Evolutionary conservation across 2,329 filamentous ascomycete species (phyloP).

Genomic region (Fusarium austroafricanum): DNA sequence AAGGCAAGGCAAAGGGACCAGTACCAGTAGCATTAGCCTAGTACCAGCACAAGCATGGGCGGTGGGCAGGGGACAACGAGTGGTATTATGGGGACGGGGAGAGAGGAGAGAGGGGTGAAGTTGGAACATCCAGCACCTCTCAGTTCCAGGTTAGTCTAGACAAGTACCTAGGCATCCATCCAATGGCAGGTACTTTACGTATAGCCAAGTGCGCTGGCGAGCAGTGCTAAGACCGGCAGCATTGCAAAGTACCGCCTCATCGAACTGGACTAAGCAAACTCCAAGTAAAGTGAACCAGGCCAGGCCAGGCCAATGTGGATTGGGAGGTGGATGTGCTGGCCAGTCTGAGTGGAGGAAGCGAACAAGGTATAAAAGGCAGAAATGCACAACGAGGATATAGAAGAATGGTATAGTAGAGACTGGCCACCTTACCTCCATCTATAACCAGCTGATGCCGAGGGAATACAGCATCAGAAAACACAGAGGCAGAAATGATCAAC

Average conservation of each 20-base stretch:
- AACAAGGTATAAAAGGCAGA: slow-evolving; percentile 3
- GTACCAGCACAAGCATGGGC: slow-evolving; percentile 13
- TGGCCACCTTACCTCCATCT: too few relatives aligned
- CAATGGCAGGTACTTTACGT: slow-evolving; percentile 13
- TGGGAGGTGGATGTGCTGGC: slow-evolving; percentile 20
- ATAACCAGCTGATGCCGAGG: not conserved
- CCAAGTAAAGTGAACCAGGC: slow-evolving; percentile 16
- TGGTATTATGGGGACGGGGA: slow-evolving; percentile 8
- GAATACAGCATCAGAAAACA: not conserved
- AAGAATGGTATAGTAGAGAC: not conserved
- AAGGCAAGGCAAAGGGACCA: not conserved
- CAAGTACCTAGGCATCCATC: slow-evolving; percentile 8
- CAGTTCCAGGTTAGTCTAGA: slow-evolving; percentile 1
- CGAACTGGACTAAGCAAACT: slow-evolving; percentile 18
- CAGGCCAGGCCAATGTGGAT: slow-evolving; percentile 13
- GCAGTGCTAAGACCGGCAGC: not conserved
- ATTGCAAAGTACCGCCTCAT: slow-evolving; percentile 1
- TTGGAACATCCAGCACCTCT: slow-evolving; percentile 12
- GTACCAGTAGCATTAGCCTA: slow-evolving; percentile 4
- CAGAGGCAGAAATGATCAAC: not conserved
- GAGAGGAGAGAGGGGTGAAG: slow-evolving; percentile 7
- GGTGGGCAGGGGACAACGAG: not conserved
- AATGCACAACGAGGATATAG: not conserved
- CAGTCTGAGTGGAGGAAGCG: slow-evolving; percentile 16
- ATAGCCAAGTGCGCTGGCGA: slow-evolving; percentile 19